Conservation (phyloP, 345 rosid species). For the Euphorbia lathyris region DNA sequence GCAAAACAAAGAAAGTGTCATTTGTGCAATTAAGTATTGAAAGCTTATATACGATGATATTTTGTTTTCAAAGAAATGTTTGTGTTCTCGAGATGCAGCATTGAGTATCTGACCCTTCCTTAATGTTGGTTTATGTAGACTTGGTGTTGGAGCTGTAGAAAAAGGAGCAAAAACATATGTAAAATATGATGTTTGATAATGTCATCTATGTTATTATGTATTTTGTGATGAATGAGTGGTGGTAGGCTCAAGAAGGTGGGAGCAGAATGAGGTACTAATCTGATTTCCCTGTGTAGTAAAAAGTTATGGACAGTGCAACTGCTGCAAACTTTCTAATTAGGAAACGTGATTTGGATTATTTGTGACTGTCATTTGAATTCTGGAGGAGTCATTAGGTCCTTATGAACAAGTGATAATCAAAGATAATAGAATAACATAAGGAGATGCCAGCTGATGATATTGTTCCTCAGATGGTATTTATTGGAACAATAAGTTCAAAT, state of each 20-base stretch:
- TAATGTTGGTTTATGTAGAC: conserved; percentile 46
- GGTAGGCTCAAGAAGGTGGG: conserved; percentile 22
- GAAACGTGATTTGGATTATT: not conserved
- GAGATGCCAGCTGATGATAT: not conserved
- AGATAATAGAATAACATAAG: not conserved
- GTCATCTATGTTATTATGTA: conserved; percentile 32
- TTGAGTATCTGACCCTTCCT: conserved; percentile 22
- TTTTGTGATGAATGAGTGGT: conserved; percentile 26
- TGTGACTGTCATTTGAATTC: conserved; percentile 12
- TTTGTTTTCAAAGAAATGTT: not conserved
- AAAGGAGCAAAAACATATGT: conserved; percentile 10
- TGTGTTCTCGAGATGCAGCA: not conserved
- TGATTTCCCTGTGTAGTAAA: conserved; percentile 34
- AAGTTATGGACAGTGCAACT: conserved; percentile 19
- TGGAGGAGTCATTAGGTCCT: conserved; percentile 2
- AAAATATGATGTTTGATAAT: conserved; percentile 24
- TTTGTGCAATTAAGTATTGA: not conserved
- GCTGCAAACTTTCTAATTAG: conserved; percentile 21
- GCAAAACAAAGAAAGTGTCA: not conserved
- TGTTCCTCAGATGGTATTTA: not conserved
- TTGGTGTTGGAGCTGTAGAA: conserved; percentile 87
- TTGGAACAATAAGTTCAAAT: not conserved
- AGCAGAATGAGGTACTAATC: conserved; percentile 23
- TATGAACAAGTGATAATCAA: not conserved
- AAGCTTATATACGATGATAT: not conserved